Evolutionary conservation across 2,329 filamentous ascomycete species (phyloP).

Genomic region (Penicillium sp.): DNA sequence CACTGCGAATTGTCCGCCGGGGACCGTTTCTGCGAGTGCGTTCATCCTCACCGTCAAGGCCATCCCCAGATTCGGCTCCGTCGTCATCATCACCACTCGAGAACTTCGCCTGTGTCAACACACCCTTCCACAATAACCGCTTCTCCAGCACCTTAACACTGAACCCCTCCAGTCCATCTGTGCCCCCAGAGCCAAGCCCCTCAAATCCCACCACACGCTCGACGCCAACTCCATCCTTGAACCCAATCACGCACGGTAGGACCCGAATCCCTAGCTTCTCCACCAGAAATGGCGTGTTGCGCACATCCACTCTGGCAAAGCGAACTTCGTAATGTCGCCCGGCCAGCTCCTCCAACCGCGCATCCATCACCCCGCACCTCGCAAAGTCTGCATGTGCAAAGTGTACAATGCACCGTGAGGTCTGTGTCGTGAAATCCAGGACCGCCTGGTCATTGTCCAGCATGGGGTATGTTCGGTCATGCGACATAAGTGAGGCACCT

Average conservation of each 20-base stretch:
- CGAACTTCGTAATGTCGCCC: constrained; percentile 41
- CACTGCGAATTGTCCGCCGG: constrained; percentile 31
- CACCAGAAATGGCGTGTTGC: constrained; percentile 47
- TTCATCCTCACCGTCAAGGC: constrained; percentile 26
- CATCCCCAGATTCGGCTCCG: constrained; percentile 13
- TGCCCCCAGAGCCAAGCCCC: constrained; percentile 40
- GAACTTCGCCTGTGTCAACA: constrained; percentile 39
- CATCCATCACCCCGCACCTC: constrained; percentile 61
- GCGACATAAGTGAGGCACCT: constrained; percentile 18
- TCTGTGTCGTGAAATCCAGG: constrained; percentile 59
- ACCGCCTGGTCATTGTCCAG: constrained; percentile 54
- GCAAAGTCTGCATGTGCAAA: constrained; percentile 64
- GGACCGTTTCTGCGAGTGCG: constrained; percentile 13
- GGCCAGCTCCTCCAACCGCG: constrained; percentile 51
- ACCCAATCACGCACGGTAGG: constrained; percentile 50
- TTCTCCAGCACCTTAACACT: constrained; percentile 43
- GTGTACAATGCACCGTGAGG: constrained; percentile 58
- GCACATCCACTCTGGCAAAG: constrained; percentile 48
- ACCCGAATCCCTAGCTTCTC: constrained; percentile 48
- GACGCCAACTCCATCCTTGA: constrained; percentile 46
- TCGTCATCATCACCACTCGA: constrained; percentile 24
- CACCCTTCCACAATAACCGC: constrained; percentile 39
- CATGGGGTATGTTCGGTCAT: constrained; percentile 37
- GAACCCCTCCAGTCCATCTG: constrained; percentile 42
- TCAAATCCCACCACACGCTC: constrained; percentile 50